Evolutionary conservation across 2,329 filamentous ascomycete genomes (phyloP), one percentile per base, ranked within the genome.

Genomic region (Septoria linicola): DNA sequence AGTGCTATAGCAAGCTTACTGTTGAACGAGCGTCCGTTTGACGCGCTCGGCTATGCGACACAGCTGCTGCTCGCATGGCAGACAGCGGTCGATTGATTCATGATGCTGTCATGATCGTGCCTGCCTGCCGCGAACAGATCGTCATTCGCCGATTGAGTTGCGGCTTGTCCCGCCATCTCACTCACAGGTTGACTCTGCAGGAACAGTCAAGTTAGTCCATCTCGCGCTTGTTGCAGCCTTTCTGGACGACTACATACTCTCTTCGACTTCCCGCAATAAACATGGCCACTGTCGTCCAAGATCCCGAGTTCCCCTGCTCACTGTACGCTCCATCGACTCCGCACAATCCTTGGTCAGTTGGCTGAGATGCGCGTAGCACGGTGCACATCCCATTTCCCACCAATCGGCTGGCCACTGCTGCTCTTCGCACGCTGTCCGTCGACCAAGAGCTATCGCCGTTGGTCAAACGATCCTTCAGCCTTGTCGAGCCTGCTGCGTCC

Each of bases 361-460:
- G 36, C 53, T 55, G 41, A 55, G 46, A 30, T 19, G 25, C 19
- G 27, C 10, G 14, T 50, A 91, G 88, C 64, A 82, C 80, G 53
- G 80, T 96, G 57, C 78, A 84, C 62, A 79, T 93, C 53, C 92
- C 93, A 37, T 87, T 97, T 67, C 91, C 91, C 16, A 88, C 84
- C 34, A 70, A 83, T 30, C 85, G 88, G 56, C 83, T 96, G 40
- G 90, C 92, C 45, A 79, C 78, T 40, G 83, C 87, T 41, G 90
- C 92, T 36, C 79, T 88, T 30, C 80, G 81, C 61, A 82, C 89
- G 32, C 79, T 97, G 36, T 77, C 84, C 52, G 91, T 97, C 61
- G 93, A 99, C 72, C 80, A 84, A 55, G 93, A 99, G 69, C 80
- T 97, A 42, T 97, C 92, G 1, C 82, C 87, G 11, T 80, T 93